A percentile compares a stretch with the other conserved stretches of the same genome.
Conservation (phyloP, 495 filamentous ascomycete genomes). For the Aspergillus hancockii region DNA sequence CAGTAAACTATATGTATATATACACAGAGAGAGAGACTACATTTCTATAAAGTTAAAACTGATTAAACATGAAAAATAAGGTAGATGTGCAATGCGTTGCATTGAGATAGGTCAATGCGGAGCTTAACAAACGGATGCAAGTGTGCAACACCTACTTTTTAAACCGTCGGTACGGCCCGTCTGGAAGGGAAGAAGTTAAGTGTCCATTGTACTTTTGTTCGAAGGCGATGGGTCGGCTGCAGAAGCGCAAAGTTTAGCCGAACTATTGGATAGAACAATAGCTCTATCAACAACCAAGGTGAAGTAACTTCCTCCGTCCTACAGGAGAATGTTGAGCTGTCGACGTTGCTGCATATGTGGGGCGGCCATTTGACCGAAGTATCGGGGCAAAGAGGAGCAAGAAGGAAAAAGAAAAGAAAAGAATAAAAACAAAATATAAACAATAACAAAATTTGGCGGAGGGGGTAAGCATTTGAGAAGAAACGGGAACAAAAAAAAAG, state of each 20-base stretch:
- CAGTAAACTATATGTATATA: no score
- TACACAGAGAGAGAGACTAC: no score
- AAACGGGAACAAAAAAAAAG: not conserved
- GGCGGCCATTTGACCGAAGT: no score
- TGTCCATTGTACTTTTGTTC: not conserved
- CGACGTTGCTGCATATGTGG: not conserved
- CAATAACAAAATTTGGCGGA: no score
- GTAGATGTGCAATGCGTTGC: not conserved
- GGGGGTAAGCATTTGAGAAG: no score
- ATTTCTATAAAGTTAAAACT: not conserved
- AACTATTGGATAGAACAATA: not conserved
- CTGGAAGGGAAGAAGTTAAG: not conserved
- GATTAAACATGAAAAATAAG: not conserved
- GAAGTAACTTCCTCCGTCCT: no score
- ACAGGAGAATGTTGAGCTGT: no score
- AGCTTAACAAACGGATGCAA: slow-evolving; percentile 8
- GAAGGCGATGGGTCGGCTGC: not conserved
- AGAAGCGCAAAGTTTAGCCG: slow-evolving; percentile 2
- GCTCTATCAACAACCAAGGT: not conserved
- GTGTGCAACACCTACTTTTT: not conserved
- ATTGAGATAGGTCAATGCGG: slow-evolving; percentile 7
- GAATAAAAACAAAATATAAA: not conserved
- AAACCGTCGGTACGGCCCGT: slow-evolving; percentile 3
- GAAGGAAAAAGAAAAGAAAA: not conserved
- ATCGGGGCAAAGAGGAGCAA: no score